These are phyloP conservation scores for Wallacemonas sp. DNA, from an alignment of 208 protist species.

Conservation along the genomic window DNA sequence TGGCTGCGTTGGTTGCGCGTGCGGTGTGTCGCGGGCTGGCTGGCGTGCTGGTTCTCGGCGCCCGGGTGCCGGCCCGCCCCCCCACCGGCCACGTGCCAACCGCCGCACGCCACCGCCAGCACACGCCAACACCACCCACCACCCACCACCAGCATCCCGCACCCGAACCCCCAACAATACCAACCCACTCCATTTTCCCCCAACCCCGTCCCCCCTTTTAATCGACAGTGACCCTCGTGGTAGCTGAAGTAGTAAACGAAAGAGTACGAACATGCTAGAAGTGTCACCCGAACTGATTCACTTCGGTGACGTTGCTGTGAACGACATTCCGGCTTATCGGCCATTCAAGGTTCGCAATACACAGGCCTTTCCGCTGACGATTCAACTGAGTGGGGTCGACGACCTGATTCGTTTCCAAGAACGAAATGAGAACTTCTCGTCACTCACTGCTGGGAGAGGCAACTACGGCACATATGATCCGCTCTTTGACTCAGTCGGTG, in stretches of 20 bases:
- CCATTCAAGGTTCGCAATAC: slow-evolving; percentile 44
- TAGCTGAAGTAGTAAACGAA: no score
- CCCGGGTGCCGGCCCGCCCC: no score
- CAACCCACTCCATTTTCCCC: neutral
- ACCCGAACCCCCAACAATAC: neutral
- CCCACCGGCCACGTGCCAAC: no score
- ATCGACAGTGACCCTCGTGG: no score
- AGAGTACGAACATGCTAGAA: slow-evolving; percentile 53
- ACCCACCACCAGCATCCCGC: no score
- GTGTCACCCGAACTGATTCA: slow-evolving; percentile 32
- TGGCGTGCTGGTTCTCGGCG: no score
- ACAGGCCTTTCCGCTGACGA: slow-evolving; percentile 25
- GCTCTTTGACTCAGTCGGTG: slow-evolving; percentile 57
- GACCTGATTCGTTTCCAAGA: slow-evolving; percentile 51
- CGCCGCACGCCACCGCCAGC: neutral
- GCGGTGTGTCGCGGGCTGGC: no score
- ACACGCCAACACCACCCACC: neutral
- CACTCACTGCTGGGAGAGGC: slow-evolving; percentile 16
- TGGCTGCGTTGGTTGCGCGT: no score
- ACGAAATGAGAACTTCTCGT: slow-evolving; percentile 56
- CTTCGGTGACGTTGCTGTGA: slow-evolving; percentile 71
- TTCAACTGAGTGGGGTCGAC: slow-evolving; percentile 41
- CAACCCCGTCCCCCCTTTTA: neutral
- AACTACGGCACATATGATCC: slow-evolving; percentile 43
- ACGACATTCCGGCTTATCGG: slow-evolving; percentile 64